Evolutionary conservation across 2,329 filamentous ascomycete species (phyloP), one percentile per base, ranked within the genome.

Genomic region (Fusarium devonianum): DNA sequence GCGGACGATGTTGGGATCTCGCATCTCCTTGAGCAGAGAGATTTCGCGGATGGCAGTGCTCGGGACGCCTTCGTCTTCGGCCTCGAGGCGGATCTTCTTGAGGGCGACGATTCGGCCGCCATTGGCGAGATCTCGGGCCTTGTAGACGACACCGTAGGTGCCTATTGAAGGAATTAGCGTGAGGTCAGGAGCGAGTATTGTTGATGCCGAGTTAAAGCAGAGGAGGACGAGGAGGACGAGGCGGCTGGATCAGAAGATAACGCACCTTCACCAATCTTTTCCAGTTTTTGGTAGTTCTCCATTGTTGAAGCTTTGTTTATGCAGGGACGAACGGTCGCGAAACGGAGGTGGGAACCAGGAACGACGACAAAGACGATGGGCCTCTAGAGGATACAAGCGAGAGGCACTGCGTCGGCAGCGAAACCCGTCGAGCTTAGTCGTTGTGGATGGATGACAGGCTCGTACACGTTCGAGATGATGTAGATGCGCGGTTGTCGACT

Each of bases 281-380:
- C 92, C 68, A 96, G 83, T 78, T 95, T 95, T 76, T 96, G 90
- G 74, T 96, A 96, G 76, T 96, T 95, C 75, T 96, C 91, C 92
- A 96, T 96, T 62, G 53, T 59, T 45, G 47, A 26, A 46, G 46
- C 14, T 52, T 35, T 33, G 38, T 42, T 41, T 48, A 46, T 36
- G 39, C 50, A 41, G n/a, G 40, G 51, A 42, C n/a, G 26, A 34
- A 28, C 28, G 45, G 35, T 41, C 25, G 30, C 33, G 49, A 29
- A 39, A 46, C 26, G 38, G 34, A 34, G 45, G 48, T 49, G 21
- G 14, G 18, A 21, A 37, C 17, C 13, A 28, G 18, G 14, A 53
- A 48, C 34, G 51, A 23, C 22, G 39, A 52, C 50, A 55, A 34
- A 37, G 25, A 26, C 45, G 30, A 47, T 32, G 35, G 36, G 49